phyloP scores from a whole-genome alignment of 306 rosid genomes.

The Corylus heterophylla region DNA sequence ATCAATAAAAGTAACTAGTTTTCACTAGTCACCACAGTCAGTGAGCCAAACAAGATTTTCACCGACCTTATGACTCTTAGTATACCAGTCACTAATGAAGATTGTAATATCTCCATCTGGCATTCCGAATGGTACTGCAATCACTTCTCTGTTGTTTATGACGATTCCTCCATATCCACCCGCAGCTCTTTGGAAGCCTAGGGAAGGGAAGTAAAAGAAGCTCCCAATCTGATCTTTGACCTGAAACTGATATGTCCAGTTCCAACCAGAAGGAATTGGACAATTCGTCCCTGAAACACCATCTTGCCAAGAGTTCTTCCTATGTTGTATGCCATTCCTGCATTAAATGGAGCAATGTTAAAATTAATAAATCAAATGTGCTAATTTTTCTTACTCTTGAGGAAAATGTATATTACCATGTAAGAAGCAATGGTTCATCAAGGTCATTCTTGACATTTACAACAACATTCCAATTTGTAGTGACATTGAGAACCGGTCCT shows the following conservation, averaged over 20 bases:
- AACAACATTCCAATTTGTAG: slow-evolving; percentile 95
- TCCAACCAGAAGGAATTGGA: slow-evolving; percentile 98
- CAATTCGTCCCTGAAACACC: slow-evolving; percentile 94
- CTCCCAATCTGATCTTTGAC: slow-evolving; percentile 98
- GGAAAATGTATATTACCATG: slow-evolving; percentile 62
- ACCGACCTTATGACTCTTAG: slow-evolving; percentile 75
- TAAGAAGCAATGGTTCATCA: slow-evolving; percentile 86
- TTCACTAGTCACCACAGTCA: slow-evolving; percentile 3
- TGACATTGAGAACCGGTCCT: slow-evolving; percentile 76
- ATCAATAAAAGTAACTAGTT: slow-evolving; percentile 10
- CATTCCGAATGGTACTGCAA: slow-evolving; percentile 70
- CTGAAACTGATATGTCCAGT: slow-evolving; percentile 93
- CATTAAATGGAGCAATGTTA: slow-evolving; percentile 44
- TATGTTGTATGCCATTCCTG: slow-evolving; percentile 84
- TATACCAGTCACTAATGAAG: slow-evolving; percentile 84
- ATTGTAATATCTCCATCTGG: slow-evolving; percentile 93
- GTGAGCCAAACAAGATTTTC: slow-evolving; percentile 4
- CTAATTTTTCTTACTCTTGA: slow-evolving; percentile 1
- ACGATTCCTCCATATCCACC: slow-evolving; percentile 92
- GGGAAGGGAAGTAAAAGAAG: slow-evolving; percentile 90
- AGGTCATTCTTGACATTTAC: slow-evolving; percentile 82
- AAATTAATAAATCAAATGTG: slow-evolving; percentile 32
- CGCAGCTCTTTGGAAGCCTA: slow-evolving; percentile 80
- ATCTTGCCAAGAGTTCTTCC: slow-evolving; percentile 95
- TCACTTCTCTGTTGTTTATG: slow-evolving; percentile 73